phyloP scores from a whole-genome alignment of 106 monocot genomes.

The Cymbidium sinense region DNA sequence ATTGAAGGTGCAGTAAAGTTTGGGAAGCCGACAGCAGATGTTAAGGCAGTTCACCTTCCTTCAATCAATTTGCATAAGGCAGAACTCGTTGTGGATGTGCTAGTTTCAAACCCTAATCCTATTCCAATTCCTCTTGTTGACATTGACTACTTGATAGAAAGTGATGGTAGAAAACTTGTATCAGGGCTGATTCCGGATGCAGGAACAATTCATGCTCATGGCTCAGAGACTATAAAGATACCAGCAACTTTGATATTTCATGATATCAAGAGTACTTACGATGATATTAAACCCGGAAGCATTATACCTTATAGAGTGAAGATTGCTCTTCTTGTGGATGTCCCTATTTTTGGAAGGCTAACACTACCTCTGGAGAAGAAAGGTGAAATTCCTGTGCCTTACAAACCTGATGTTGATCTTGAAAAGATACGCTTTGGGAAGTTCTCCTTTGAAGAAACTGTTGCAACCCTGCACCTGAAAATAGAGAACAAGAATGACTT shows the following conservation, averaged over 20 bases:
- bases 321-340: conserved; percentile 58
- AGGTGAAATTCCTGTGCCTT: conserved; percentile 72
- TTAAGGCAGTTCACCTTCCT: conserved; percentile 55
- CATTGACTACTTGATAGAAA: conserved; percentile 70
- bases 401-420: conserved; percentile 63
- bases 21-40: conserved; percentile 83
- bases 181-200: conserved; percentile 86
- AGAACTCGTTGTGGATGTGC: conserved; percentile 66
- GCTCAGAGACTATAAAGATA: conserved; percentile 74
- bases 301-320: conserved; percentile 65
- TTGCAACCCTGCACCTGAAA: conserved; percentile 45
- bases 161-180: conserved; percentile 72
- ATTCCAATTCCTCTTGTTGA: conserved; percentile 77
- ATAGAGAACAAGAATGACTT: conserved; percentile 80
- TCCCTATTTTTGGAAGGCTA: conserved; percentile 57
- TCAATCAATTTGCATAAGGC: conserved; percentile 55
- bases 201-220: conserved; percentile 82
- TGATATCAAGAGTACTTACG: conserved; percentile 63
- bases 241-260: conserved; percentile 61
- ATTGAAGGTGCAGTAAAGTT: conserved; percentile 78
- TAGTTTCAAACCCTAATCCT: conserved; percentile 72
- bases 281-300: conserved; percentile 66
- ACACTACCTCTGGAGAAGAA: conserved; percentile 64
- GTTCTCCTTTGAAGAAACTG: conserved; percentile 68
- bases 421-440: conserved; percentile 50